Base-by-base conservation (phyloP, 2,329 filamentous ascomycete species). In the Paramyrothecium roridum region DNA sequence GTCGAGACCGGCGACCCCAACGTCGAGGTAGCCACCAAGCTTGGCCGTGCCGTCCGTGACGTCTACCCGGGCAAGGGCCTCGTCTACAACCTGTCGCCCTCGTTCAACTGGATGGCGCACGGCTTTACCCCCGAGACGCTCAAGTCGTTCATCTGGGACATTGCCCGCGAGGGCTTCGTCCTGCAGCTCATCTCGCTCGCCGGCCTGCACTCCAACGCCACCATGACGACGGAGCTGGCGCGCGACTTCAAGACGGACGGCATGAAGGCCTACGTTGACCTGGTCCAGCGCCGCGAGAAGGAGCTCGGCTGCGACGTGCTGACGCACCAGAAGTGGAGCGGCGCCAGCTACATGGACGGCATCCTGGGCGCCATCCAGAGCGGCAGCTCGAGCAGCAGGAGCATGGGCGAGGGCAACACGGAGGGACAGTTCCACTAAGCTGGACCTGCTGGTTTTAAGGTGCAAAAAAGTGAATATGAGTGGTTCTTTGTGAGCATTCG, bases 41-140 rank as follows among this genome's bases (percentile, higher is more conserved):
- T 99, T 52, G 90, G 90, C 13, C 81, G 83, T 12, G 84, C 91
- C 48, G 95, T 99, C 57, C 85, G 89, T 54, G 74, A 77, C 0
- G 78, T 75, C 3, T 79, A 84, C 65, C 91, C 92, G 0, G 86
- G 84, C 57, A 98, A 98, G 82, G 89, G 90, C 37, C 83, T 99
- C 22, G 93, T 98, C 0, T 99, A 99, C 78, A 99, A 99, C 76
- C 83, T 99, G 2, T 93, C 88, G 4, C 95, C 95, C 1, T 96
- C 91, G 10, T 99, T 99, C 82, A 98, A 99, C 80, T 99, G 95
- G 95, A 95, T 96, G 85, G 86, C 86, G 12, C 93, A 98, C 70
- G 95, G 93, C 30, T 99, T 98, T 75, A 88, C 84, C 3, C 86
- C 92, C 60, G 86, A 85, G 58, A 88, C 88, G 7, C 81, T 99